Conservation (phyloP, 768 basidiomycete genomes). For the Tricholoma bakamatsutake region DNA sequence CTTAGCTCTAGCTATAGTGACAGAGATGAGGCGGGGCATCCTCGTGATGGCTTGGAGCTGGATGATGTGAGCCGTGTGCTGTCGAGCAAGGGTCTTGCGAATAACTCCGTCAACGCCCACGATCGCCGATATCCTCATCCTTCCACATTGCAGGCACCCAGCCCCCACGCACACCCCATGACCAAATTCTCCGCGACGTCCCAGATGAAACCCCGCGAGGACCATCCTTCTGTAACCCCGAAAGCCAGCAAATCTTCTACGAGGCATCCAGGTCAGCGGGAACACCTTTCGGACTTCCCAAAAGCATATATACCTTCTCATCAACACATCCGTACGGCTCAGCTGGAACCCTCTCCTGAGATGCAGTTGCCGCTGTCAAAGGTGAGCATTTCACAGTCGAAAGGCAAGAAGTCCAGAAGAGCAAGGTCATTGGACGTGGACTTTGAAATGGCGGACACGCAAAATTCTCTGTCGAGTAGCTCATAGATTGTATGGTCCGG, state of each 20-base stretch:
- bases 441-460: slow-evolving; percentile 8
- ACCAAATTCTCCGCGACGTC: not conserved
- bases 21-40: slow-evolving; percentile 26
- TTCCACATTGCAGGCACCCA: not conserved
- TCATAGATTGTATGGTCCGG: not conserved
- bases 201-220: not conserved
- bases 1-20: slow-evolving; percentile 39
- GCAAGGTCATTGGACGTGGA: slow-evolving; percentile 6
- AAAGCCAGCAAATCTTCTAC: slow-evolving; percentile 3
- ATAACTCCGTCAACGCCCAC: not conserved
- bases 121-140: not conserved
- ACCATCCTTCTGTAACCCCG: slow-evolving; percentile 9
- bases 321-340: slow-evolving; percentile 38
- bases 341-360: slow-evolving; percentile 47
- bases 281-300: slow-evolving; percentile 29
- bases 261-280: slow-evolving; percentile 18
- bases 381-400: not conserved
- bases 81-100: not conserved
- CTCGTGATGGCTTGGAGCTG: slow-evolving; percentile 36
- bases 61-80: slow-evolving; percentile 29
- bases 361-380: slow-evolving; percentile 40
- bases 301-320: slow-evolving; percentile 25
- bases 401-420: not conserved
- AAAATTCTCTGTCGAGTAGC: not conserved
- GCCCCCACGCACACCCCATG: not conserved